Percentiles rank a stretch among this genome's conserved stretches.
phyloP scores from a whole-genome alignment of 2,329 filamentous ascomycete species.

The Cephalotrichum gorgonifer region DNA sequence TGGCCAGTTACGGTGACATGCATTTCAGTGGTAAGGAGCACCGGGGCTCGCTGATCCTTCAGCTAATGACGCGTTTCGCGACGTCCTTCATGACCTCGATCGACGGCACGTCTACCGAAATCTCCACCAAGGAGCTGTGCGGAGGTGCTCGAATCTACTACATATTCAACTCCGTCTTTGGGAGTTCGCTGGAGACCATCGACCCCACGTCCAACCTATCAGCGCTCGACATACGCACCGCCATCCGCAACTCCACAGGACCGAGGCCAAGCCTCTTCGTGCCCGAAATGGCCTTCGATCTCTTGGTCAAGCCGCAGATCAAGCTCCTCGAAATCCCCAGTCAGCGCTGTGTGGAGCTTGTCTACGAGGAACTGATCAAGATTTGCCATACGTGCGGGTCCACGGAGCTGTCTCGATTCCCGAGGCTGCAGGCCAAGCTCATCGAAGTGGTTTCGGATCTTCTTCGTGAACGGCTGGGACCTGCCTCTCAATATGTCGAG shows the following conservation, averaged over 20 bases:
- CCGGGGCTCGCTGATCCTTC: slow-evolving; percentile 84
- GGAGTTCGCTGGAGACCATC: slow-evolving; percentile 89
- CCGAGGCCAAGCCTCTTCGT: slow-evolving; percentile 93
- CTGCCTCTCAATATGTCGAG: slow-evolving; percentile 83
- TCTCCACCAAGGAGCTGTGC: slow-evolving; percentile 95
- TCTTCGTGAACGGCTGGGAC: slow-evolving; percentile 81
- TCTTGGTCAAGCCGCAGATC: slow-evolving; percentile 96
- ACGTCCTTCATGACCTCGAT: slow-evolving; percentile 98
- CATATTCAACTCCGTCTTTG: slow-evolving; percentile 98
- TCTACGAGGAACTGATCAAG: slow-evolving; percentile 98
- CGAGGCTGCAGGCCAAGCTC: slow-evolving; percentile 86
- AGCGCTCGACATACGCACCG: slow-evolving; percentile 88
- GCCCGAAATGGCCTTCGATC: slow-evolving; percentile 92
- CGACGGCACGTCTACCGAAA: slow-evolving; percentile 95
- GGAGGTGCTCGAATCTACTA: slow-evolving; percentile 95
- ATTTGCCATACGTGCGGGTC: slow-evolving; percentile 98
- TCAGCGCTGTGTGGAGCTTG: slow-evolving; percentile 92
- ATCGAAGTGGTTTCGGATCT: slow-evolving; percentile 98
- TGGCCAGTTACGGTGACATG: slow-evolving; percentile 95
- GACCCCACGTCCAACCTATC: slow-evolving; percentile 94
- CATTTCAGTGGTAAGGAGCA: slow-evolving; percentile 97
- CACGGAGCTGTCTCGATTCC: slow-evolving; percentile 84
- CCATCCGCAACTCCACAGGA: slow-evolving; percentile 95
- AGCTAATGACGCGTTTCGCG: slow-evolving; percentile 96
- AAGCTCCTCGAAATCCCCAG: slow-evolving; percentile 91